Evolutionary conservation across 176 grass and related monocot genomes (phyloP), one percentile per base, ranked within the genome.

Genomic region (Oryza longistaminata): DNA sequence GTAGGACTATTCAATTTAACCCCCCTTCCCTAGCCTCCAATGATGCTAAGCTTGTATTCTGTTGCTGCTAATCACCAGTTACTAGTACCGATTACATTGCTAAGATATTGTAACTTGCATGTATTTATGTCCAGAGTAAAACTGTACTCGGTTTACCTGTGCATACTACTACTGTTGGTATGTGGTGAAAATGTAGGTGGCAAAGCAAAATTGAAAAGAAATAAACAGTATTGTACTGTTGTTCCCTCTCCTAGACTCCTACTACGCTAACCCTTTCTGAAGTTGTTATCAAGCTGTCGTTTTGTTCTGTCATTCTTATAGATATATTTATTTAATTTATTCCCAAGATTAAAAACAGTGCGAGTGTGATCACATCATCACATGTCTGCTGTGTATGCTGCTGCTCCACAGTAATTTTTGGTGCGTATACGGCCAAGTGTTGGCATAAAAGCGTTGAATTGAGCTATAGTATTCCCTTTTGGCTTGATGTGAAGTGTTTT

Each of bases 1-100:
- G 64, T 91, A 91, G 89, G 85, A 70, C 7, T 76, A 79, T 71
- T 91, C 75, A 70, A 71, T 87, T 91, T 81, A 87, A 87, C 88
- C 72, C 39, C 69, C 24, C 35, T 37, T 61, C 68, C 74, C 22
- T 87, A 87, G 85, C 69, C 80, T 84, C 62, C 75, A 84, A 55
- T 22, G 37, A 55, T 31, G 37, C 71, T 80, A 84, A 84, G 81
- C 64, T 42, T 87, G 49, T 75, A 50, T 75, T 84, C 11, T 80
- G 81, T 70, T 74, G 70, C 74, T 64, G 66, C 68, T 73, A 62
- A 62, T 62, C n/a, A 37, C 27, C 50, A 19, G 52, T 83, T 83
- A 83, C 73, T 16, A 40, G 39, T 40, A 48, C 80, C 37, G 64
- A 55, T 72, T 85, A 49, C 55, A 65, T 90, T 85, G 66, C 74